phyloP scores from a whole-genome alignment of 257 asterid species.

The Scutellaria galericulata region DNA sequence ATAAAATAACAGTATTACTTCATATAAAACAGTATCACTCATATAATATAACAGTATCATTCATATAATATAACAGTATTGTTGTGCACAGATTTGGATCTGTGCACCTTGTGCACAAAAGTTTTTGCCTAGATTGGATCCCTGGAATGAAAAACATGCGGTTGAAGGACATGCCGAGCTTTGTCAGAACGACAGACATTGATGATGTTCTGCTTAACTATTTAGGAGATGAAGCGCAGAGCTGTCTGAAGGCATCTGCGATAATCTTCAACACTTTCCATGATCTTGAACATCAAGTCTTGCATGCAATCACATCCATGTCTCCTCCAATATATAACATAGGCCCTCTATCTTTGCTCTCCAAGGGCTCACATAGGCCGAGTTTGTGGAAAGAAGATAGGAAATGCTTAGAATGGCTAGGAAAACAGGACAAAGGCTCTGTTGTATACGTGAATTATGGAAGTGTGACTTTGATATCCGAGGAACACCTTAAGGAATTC shows the following conservation, averaged over 20 bases:
- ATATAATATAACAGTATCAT: too few relatives aligned
- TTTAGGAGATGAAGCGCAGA: slow-evolving; percentile 7
- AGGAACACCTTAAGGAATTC: slow-evolving; percentile 45
- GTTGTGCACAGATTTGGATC: too few relatives aligned
- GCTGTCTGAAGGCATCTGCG: slow-evolving; percentile 32
- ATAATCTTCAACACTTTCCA: slow-evolving; percentile 41
- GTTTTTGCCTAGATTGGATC: slow-evolving; percentile 37
- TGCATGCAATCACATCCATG: slow-evolving; percentile 14
- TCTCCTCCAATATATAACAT: slow-evolving; percentile 33
- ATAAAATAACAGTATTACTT: too few relatives aligned
- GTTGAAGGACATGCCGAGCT: slow-evolving; percentile 40
- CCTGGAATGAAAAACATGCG: slow-evolving; percentile 36
- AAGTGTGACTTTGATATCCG: slow-evolving; percentile 42
- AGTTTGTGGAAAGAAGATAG: slow-evolving; percentile 44
- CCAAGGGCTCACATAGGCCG: slow-evolving; percentile 33
- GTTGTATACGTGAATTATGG: slow-evolving; percentile 47
- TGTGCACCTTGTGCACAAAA: too few relatives aligned
- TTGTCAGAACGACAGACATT: slow-evolving; percentile 30
- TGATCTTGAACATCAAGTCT: slow-evolving; percentile 35
- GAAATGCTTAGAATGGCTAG: slow-evolving; percentile 46
- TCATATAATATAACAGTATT: too few relatives aligned
- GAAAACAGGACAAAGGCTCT: slow-evolving; percentile 35
- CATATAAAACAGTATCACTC: too few relatives aligned
- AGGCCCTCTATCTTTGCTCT: slow-evolving; percentile 37
- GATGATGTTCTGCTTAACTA: slow-evolving; percentile 33